Percentiles rank a stretch among this genome's conserved stretches.
phyloP scores from a whole-genome alignment of 129 eudicot species.

The Chrysanthemum makinoi region DNA sequence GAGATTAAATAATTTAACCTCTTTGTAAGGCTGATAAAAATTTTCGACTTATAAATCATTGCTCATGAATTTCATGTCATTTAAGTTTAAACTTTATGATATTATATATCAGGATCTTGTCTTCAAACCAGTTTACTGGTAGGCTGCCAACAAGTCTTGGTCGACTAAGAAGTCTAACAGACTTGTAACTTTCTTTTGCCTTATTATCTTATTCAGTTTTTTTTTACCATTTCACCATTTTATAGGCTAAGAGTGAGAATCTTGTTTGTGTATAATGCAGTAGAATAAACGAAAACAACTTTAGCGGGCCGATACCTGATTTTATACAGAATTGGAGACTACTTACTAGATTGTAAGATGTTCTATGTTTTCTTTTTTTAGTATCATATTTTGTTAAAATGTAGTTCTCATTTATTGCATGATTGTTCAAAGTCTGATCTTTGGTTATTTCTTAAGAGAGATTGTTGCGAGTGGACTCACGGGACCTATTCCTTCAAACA shows the following conservation, averaged over 20 bases:
- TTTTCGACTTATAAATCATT: background rate
- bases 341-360: constrained; percentile 69
- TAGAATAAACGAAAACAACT: constrained; percentile 74
- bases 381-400: background rate
- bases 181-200: constrained; percentile 50
- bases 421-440: background rate
- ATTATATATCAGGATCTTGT: constrained; percentile 55
- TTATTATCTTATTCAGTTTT: background rate
- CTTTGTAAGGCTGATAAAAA: constrained; percentile 47
- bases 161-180: constrained; percentile 49
- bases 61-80: background rate
- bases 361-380: background rate
- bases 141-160: constrained; percentile 62
- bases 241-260: background rate
- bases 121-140: constrained; percentile 74
- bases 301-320: constrained; percentile 79
- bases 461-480: constrained; percentile 79
- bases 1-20: constrained; percentile 42
- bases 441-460: constrained; percentile 54
- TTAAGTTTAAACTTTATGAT: constrained; percentile 4
- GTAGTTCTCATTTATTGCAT: background rate
- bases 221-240: background rate
- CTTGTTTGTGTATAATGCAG: constrained; percentile 43
- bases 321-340: constrained; percentile 70
- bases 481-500: constrained; percentile 88